Conservation (phyloP, 306 rosid genomes). For the Nissolia schottii region DNA sequence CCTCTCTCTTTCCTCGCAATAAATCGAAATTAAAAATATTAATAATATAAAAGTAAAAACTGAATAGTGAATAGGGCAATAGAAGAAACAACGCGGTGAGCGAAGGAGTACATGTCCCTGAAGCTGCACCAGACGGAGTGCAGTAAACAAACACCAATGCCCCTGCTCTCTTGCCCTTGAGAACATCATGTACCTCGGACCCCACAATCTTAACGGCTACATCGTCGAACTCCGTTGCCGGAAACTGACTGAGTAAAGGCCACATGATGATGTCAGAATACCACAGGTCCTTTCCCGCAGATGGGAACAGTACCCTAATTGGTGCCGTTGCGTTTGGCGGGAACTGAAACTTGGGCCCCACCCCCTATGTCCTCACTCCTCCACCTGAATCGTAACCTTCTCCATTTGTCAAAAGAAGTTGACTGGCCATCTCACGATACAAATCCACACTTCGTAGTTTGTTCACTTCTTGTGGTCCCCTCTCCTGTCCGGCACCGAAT, state of each 20-base stretch:
- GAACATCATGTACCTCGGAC: conserved; percentile 21
- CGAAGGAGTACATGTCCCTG: not conserved
- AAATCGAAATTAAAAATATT: not conserved
- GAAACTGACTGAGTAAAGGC: conserved; percentile 13
- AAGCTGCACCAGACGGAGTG: not conserved
- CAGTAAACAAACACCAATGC: conserved; percentile 22
- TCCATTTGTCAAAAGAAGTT: conserved; percentile 38
- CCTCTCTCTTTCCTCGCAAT: not conserved
- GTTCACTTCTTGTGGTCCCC: conserved; percentile 38
- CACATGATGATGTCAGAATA: conserved; percentile 47
- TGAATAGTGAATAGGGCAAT: not conserved
- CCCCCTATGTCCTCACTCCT: not conserved
- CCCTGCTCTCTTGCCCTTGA: conserved; percentile 4
- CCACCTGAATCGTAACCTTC: not conserved
- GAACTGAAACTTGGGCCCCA: conserved; percentile 31
- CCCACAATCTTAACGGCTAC: conserved; percentile 66
- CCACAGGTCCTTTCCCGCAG: conserved; percentile 25
- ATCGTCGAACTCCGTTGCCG: conserved; percentile 21
- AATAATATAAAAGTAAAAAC: not conserved
- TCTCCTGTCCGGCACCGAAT: conserved; percentile 20
- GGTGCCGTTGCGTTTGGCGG: conserved; percentile 40
- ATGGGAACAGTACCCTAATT: conserved; percentile 3
- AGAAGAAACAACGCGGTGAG: conserved; percentile 38
- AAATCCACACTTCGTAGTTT: not conserved
- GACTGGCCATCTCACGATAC: conserved; percentile 27